A percentile compares a stretch with the other conserved stretches of the same genome.
phyloP scores from a whole-genome alignment of 164 flowering plant genomes.

The Chloranthus sessilifolius region DNA sequence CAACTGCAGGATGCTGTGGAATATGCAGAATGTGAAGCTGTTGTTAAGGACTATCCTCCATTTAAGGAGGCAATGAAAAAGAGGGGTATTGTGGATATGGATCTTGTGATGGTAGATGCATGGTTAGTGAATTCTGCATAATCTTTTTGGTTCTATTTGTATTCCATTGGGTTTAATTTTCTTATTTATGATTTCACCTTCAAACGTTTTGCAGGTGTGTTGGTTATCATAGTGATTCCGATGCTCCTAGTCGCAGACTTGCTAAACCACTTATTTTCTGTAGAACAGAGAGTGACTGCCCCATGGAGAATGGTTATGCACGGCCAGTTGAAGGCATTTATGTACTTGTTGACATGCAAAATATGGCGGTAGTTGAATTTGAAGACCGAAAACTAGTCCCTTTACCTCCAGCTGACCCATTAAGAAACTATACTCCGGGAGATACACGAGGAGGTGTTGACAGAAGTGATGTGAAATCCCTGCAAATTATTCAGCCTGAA shows the following conservation, averaged over 20 bases:
- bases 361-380: slow-evolving; percentile 78
- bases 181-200: neutral
- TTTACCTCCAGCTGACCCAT: slow-evolving; percentile 87
- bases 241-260: slow-evolving; percentile 81
- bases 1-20: slow-evolving; percentile 73
- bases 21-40: slow-evolving; percentile 96
- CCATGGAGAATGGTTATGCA: slow-evolving; percentile 96
- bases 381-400: slow-evolving; percentile 93
- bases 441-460: slow-evolving; percentile 91
- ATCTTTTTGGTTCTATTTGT: neutral
- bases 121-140: slow-evolving; percentile 42
- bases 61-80: slow-evolving; percentile 88
- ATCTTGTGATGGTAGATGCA: slow-evolving; percentile 94
- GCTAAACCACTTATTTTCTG: slow-evolving; percentile 94
- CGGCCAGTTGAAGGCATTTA: slow-evolving; percentile 91
- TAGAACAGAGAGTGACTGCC: slow-evolving; percentile 93
- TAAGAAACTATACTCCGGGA: slow-evolving; percentile 82
- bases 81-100: slow-evolving; percentile 95
- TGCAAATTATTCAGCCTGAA: slow-evolving; percentile 84
- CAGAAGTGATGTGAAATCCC: slow-evolving; percentile 87
- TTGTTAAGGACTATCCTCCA: slow-evolving; percentile 78
- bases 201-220: slow-evolving; percentile 58
- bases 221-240: slow-evolving; percentile 80
- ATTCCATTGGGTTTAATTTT: neutral
- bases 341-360: slow-evolving; percentile 86